A percentile compares a stretch with the other conserved stretches of the same genome.
These are phyloP conservation scores for Coemansia sp. DNA, from an alignment of 371 early-diverging fungal species.

Conservation along the genomic window DNA sequence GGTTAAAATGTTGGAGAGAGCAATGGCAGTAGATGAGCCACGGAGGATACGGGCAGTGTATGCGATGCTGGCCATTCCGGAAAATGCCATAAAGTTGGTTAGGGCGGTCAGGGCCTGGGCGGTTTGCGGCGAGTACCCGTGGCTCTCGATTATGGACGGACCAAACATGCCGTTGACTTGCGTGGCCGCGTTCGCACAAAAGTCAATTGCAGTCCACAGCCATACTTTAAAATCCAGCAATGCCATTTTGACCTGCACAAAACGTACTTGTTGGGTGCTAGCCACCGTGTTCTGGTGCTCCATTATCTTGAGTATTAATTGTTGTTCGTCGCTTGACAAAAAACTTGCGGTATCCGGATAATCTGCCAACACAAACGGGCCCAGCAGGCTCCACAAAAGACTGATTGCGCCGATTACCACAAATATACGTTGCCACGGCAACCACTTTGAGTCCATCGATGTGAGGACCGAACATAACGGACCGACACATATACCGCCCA, in stretches of 20 bases:
- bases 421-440: constrained; percentile 44
- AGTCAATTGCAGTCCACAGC: constrained; percentile 49
- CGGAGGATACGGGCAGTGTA: constrained; percentile 13
- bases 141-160: constrained; percentile 44
- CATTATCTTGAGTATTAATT: constrained; percentile 25
- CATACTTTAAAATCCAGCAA: constrained; percentile 49
- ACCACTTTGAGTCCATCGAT: constrained; percentile 5
- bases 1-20: constrained; percentile 28
- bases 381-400: constrained; percentile 24
- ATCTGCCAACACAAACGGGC: constrained; percentile 34
- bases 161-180: constrained; percentile 51
- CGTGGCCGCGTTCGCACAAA: constrained; percentile 48
- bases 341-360: constrained; percentile 47
- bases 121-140: constrained; percentile 35
- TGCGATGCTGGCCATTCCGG: constrained; percentile 39
- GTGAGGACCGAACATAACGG: constrained; percentile 37
- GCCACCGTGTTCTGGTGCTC: constrained; percentile 43
- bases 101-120: constrained; percentile 37
- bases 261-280: constrained; percentile 35
- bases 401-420: constrained; percentile 35
- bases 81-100: constrained; percentile 45
- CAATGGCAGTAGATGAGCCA: constrained; percentile 39
- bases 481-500: constrained; percentile 47
- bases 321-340: constrained; percentile 35
- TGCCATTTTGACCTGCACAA: constrained; percentile 34